Conservation (phyloP, 345 rosid species). For the Cochlearia excelsa region DNA sequence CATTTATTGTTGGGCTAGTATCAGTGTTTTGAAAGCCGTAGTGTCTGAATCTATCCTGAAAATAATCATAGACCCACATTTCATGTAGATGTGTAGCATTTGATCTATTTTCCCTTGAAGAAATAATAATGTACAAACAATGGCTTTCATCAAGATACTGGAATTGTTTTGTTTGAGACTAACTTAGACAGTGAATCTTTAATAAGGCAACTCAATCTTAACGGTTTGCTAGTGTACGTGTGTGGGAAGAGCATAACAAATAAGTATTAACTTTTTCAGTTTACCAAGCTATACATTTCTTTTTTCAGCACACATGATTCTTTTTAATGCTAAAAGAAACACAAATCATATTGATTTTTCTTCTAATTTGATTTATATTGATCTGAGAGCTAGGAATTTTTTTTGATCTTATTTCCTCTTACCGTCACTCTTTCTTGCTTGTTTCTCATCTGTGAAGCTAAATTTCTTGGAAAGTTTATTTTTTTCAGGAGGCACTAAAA, state of each 20-base stretch:
- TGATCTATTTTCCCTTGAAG: slow-evolving; percentile 1
- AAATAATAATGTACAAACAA: neutral
- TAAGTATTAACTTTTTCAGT: neutral
- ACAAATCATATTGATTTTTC: neutral
- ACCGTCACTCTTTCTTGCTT: neutral
- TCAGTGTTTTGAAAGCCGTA: neutral
- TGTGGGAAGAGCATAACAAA: slow-evolving; percentile 13
- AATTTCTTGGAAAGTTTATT: slow-evolving; percentile 25
- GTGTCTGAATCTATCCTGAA: neutral
- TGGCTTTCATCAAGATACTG: neutral
- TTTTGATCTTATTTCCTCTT: slow-evolving; percentile 1
- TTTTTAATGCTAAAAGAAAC: neutral
- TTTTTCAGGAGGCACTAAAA: slow-evolving; percentile 79
- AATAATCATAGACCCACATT: neutral
- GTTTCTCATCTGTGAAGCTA: slow-evolving; percentile 4
- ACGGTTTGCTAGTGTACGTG: neutral
- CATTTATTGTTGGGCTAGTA: neutral
- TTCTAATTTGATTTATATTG: neutral
- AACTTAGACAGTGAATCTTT: neutral
- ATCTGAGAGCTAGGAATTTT: slow-evolving; percentile 5
- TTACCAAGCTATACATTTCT: neutral
- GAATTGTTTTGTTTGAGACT: neutral
- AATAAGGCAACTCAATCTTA: slow-evolving; percentile 1
- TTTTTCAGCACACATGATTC: neutral
- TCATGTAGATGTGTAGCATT: slow-evolving; percentile 6